A percentile compares a stretch with the other conserved stretches of the same genome.
phyloP scores from a whole-genome alignment of 1,284 basidiomycete species.

The Gomphus sp. region DNA sequence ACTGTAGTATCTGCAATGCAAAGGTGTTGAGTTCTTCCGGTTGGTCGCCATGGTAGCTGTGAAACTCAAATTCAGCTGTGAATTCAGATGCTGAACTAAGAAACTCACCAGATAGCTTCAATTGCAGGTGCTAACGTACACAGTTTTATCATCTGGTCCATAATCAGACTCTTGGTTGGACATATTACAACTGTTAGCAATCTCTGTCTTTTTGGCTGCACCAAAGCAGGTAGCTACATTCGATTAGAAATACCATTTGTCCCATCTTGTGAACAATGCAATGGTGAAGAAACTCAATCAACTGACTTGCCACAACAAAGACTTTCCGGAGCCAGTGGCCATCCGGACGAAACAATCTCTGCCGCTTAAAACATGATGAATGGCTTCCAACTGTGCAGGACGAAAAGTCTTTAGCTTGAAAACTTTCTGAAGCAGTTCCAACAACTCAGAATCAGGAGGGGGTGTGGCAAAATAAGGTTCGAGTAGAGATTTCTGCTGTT shows the following conservation, averaged over 20 bases:
- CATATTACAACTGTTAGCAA: neutral
- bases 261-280: neutral
- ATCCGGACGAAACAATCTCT: neutral
- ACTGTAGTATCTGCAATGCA: neutral
- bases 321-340: constrained; percentile 2
- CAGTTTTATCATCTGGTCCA: constrained; percentile 3
- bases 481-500: neutral
- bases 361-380: neutral
- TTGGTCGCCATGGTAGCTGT: neutral
- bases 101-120: neutral
- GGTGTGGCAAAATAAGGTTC: neutral
- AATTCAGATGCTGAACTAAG: neutral
- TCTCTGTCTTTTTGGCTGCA: neutral
- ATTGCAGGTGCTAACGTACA: neutral
- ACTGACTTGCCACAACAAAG: constrained; percentile 1
- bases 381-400: neutral
- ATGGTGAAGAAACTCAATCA: neutral
- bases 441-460: neutral
- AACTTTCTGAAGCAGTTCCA: neutral
- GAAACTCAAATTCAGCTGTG: neutral
- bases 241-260: neutral
- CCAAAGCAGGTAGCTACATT: neutral
- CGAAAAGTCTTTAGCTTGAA: neutral
- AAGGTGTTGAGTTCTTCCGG: neutral
- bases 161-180: constrained; percentile 1